Evolutionary conservation across 2,329 filamentous ascomycete genomes (phyloP), one percentile per base, ranked within the genome.

Genomic region (Colletotrichum orchidophilum): DNA sequence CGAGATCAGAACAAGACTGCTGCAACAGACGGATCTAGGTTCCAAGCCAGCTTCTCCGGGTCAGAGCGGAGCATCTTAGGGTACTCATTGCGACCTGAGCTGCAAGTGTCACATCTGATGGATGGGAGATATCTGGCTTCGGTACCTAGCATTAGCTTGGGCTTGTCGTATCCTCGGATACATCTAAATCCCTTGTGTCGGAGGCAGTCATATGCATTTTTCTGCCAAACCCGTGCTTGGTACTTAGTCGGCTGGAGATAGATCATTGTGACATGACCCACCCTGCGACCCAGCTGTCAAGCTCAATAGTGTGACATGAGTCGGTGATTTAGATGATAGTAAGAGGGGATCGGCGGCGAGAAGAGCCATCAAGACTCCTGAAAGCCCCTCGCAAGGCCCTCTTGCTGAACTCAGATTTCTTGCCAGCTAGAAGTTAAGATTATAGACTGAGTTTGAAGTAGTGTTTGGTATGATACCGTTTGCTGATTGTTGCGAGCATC

Each of bases 361-460:
- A 12, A 62, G 26, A 59, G 39, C 29, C 24, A 29, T 27, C 21
- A 13, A 35, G 46, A 33, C 21, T 29, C 21, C 12, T 62, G 52
- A 13, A 63, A 63, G n/a, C 52, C 58, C 35, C 53, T 33, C 27
- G 50, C n/a, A 35, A 29, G 9, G 12, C 42, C 57, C 42, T 35
- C 42, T n/a, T 63, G 55, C 27, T 58, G 64, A 68, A 63, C 53
- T n/a, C n/a, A 33, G 49, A 31, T 27, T 39, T 21, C 21, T 5
- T 46, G 33, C n/a, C 52, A 52, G 64, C 11, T 31, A 26, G 15
- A 26, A 12, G 31, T 29, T 33, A 31, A 31, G 42, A 71, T 68
- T 42, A 52, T 21, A 68, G 68, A 71, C 68, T 42, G 39, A 42
- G 33, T 52, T 61, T 67, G 64, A 49, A 35, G 58, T 58, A 53